phyloP scores from a whole-genome alignment of 2,329 filamentous ascomycete species.

The Fusarium concolor region DNA sequence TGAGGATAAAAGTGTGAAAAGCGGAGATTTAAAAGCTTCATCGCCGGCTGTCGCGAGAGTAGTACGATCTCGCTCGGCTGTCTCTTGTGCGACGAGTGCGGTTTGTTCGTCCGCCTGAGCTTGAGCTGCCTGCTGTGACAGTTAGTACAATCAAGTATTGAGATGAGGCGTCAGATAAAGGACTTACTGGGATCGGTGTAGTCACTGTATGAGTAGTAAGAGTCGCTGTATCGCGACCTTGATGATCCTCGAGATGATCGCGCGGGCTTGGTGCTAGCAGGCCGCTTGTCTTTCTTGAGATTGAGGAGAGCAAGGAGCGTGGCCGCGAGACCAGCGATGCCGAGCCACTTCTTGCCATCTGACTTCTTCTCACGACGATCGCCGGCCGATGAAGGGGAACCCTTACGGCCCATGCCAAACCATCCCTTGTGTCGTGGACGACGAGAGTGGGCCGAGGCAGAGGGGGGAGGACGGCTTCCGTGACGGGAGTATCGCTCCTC shows the following conservation, averaged over 20 bases:
- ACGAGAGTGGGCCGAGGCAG: slow-evolving; percentile 55
- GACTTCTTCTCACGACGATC: slow-evolving; percentile 60
- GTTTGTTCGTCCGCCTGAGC: slow-evolving; percentile 58
- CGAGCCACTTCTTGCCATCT: slow-evolving; percentile 64
- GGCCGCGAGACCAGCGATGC: slow-evolving; percentile 63
- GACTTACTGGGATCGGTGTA: slow-evolving; percentile 65
- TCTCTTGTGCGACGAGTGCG: slow-evolving; percentile 50
- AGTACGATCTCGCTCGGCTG: slow-evolving; percentile 50
- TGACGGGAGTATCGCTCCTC: slow-evolving; percentile 71
- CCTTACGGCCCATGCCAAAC: slow-evolving; percentile 62
- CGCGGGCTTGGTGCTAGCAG: slow-evolving; percentile 53
- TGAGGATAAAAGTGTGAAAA: slow-evolving; percentile 8
- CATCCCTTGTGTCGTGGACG: slow-evolving; percentile 68
- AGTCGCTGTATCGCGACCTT: slow-evolving; percentile 64
- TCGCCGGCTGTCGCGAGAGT: slow-evolving; percentile 46
- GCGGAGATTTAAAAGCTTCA: slow-evolving; percentile 18
- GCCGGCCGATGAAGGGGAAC: slow-evolving; percentile 53
- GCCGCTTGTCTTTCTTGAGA: slow-evolving; percentile 63
- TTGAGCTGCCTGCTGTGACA: slow-evolving; percentile 56
- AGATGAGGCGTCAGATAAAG: neutral
- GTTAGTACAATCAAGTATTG: slow-evolving; percentile 34
- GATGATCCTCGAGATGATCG: slow-evolving; percentile 56
- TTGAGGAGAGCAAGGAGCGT: slow-evolving; percentile 67
- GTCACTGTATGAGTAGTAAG: slow-evolving; percentile 65
- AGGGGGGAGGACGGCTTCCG: slow-evolving; percentile 53